Conservation (phyloP, 441 rosid species). For the Cnidoscolus chayamansa region DNA sequence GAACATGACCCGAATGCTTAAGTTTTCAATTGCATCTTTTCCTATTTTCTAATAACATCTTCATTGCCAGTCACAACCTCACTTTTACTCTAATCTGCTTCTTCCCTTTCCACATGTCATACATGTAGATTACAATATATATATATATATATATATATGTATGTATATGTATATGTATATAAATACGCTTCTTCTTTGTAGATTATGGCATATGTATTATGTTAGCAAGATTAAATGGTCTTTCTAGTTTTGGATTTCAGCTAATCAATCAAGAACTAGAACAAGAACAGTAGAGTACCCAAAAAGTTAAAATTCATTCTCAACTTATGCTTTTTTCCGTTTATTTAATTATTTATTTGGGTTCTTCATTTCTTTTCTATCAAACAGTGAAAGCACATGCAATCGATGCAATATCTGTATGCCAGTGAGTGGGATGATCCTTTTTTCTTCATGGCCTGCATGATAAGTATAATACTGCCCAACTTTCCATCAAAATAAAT, state of each 20-base stretch:
- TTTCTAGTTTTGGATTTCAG: too few species aligned
- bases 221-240: too few species aligned
- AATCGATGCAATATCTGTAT: background rate
- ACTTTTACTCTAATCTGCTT: too few species aligned
- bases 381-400: slow-evolving; percentile 8
- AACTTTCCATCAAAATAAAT: slow-evolving; percentile 17
- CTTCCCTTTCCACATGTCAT: too few species aligned
- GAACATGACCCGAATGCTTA: slow-evolving; percentile 13
- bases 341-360: background rate
- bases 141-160: too few species aligned
- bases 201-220: background rate
- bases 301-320: background rate
- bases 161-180: too few species aligned
- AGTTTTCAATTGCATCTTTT: too few species aligned
- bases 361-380: background rate
- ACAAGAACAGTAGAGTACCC: background rate
- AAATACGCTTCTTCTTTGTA: background rate
- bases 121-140: too few species aligned
- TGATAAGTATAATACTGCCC: too few species aligned
- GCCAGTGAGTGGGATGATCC: background rate
- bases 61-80: too few species aligned
- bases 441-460: slow-evolving; percentile 14
- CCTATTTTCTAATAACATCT: too few species aligned
- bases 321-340: background rate
- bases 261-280: background rate